phyloP scores from a whole-genome alignment of 169 alveolate genomes.

The Miamiensis avidus region DNA sequence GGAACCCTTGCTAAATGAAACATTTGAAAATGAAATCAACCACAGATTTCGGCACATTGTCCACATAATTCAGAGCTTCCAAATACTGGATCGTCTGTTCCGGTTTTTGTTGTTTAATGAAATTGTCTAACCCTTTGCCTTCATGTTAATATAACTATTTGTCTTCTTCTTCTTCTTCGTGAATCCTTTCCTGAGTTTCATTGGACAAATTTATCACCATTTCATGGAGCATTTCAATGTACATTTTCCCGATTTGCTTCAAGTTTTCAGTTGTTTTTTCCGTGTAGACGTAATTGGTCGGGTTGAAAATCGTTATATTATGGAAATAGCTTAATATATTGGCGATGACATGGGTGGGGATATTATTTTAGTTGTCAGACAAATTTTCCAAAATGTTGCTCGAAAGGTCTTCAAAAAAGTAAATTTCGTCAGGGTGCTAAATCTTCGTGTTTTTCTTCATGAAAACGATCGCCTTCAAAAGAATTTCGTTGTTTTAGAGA shows the following conservation, averaged over 20 bases:
- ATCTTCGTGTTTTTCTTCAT: not conserved
- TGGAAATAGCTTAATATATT: not conserved
- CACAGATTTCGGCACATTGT: not conserved
- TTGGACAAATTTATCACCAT: not conserved
- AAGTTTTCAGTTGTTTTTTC: not conserved
- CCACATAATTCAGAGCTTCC: not conserved
- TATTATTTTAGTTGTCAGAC: not conserved
- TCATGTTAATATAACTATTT: too few species aligned
- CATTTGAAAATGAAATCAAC: conserved; percentile 8
- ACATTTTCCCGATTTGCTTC: not conserved
- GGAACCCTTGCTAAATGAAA: not conserved
- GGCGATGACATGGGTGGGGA: not conserved
- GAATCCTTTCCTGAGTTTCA: not conserved
- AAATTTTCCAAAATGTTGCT: not conserved
- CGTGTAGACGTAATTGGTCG: not conserved
- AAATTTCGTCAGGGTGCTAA: not conserved
- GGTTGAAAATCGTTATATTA: not conserved
- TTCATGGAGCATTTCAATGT: not conserved
- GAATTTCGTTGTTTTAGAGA: not conserved
- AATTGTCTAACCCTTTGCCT: too few species aligned
- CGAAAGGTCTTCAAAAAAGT: not conserved
- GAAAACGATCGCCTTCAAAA: not conserved
- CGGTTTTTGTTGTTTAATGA: too few species aligned
- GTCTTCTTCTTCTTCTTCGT: not conserved
- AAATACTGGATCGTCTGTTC: not conserved